Percentiles rank a stretch among this genome's conserved stretches.
Evolutionary conservation across 2,329 filamentous ascomycete genomes (phyloP).

Genomic region (Trichoderma asperellum): DNA sequence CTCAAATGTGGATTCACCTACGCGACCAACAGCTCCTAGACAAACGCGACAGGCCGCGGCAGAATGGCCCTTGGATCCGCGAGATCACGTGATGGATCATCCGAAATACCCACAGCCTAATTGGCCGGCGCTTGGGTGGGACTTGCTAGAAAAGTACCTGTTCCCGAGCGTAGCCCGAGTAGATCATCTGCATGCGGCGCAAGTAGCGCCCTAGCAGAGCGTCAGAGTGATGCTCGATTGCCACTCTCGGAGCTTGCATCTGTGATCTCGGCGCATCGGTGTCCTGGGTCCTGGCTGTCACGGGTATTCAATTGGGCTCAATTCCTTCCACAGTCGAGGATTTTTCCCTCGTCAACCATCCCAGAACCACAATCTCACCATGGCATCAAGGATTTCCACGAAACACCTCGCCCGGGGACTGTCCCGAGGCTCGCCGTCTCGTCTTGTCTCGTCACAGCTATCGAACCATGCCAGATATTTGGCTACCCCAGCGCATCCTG

Average conservation of each 20-base stretch:
- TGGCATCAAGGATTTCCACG: conserved; percentile 41
- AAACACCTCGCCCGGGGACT: conserved; percentile 39
- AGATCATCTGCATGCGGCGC: background rate
- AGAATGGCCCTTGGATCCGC: conserved; percentile 35
- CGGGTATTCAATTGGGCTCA: background rate
- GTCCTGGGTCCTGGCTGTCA: background rate
- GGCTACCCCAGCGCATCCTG: conserved; percentile 64
- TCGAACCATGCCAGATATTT: conserved; percentile 41
- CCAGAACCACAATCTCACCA: conserved; percentile 29
- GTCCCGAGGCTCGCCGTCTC: conserved; percentile 35
- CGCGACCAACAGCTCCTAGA: conserved; percentile 34
- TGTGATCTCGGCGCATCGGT: conserved; percentile 27
- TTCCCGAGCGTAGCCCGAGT: conserved; percentile 2
- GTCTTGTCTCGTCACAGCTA: conserved; percentile 39
- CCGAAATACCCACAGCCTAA: conserved; percentile 35
- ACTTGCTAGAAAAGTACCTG: conserved; percentile 29
- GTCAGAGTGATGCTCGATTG: conserved; percentile 14
- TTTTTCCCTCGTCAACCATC: conserved; percentile 7
- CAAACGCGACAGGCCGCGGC: conserved; percentile 39
- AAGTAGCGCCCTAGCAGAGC: background rate
- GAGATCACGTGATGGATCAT: conserved; percentile 39
- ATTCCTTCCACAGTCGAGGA: conserved; percentile 5
- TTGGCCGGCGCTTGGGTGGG: conserved; percentile 33
- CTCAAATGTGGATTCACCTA: conserved; percentile 26
- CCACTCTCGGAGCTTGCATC: conserved; percentile 27